Percentiles rank a stretch among this genome's conserved stretches.
phyloP scores from a whole-genome alignment of 495 filamentous ascomycete genomes.

The Penicillium cosmopolitanum region DNA sequence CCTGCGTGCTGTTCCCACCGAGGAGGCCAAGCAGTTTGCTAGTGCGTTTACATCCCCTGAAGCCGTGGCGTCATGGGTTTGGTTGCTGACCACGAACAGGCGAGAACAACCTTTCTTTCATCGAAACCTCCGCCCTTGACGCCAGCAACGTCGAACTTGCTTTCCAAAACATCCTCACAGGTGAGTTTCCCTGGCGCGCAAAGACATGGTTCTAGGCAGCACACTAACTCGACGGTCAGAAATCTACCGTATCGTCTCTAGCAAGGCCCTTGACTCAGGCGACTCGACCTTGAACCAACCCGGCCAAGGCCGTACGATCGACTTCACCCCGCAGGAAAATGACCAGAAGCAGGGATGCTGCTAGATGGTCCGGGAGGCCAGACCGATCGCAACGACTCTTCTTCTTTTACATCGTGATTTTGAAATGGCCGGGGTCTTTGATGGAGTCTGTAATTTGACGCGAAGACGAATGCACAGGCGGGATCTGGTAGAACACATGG shows the following conservation, averaged over 20 bases:
- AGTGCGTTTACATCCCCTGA: conserved; percentile 61
- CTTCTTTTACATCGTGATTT: conserved; percentile 45
- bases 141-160: conserved; percentile 99
- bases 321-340: conserved; percentile 77
- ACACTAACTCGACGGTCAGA: conserved; percentile 54
- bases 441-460: conserved; percentile 46
- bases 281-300: conserved; percentile 76
- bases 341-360: conserved; percentile 88
- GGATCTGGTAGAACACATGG: conserved; percentile 41
- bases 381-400: conserved; percentile 46
- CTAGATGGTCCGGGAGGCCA: conserved; percentile 53
- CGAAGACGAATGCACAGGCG: conserved; percentile 45
- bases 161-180: conserved; percentile 99
- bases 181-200: conserved; percentile 52
- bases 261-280: conserved; percentile 89
- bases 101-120: conserved; percentile 58
- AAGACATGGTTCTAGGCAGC: conserved; percentile 2
- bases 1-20: conserved; percentile 94
- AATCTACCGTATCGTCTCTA: conserved; percentile 99
- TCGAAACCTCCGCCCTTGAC: conserved; percentile 98
- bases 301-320: conserved; percentile 70
- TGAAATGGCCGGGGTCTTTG: conserved; percentile 46
- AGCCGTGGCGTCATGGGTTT: not conserved
- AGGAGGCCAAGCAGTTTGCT: conserved; percentile 97
- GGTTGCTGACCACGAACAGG: conserved; percentile 20